Evolutionary conservation across 768 basidiomycete species (phyloP), one percentile per base, ranked within the genome.

Genomic region (Phylloporus arenicola): DNA sequence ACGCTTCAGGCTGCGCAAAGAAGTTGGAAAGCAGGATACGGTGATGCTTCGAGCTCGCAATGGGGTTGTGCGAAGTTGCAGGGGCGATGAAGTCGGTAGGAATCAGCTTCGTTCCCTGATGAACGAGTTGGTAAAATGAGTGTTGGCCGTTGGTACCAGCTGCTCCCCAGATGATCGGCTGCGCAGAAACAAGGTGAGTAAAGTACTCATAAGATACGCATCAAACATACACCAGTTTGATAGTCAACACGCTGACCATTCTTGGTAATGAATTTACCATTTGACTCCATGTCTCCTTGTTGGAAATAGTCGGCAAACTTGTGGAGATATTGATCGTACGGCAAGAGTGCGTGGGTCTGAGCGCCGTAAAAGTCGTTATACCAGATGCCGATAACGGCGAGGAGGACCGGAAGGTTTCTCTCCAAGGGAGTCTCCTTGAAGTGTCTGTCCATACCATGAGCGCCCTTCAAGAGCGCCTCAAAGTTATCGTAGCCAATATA

Each of bases 291-390:
- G 70, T 99, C 96, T 41, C 94, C 95, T 70, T 98, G 96, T 70
- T 97, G 96, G 89, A 99, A 99, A 77, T 98, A 98, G 70, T 99
- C 96, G 33, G 96, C 95, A 61, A 99, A 99, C 70, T 95, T 96
- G 80, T 97, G 91, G 56, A 99, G 75, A 72, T 99, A 99, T 69
- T 99, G 96, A 71, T 99, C 96, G 64, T 99, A 99, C 0, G 96
- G 96, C 38, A 99, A 78, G 37, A 99, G 78, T 3, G 87, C 91
- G 57, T 95, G 90, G 4, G 96, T 98, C 72, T 99, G 96, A 31
- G 95, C 75, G 56, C 92, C 86, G 67, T 95, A 97, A 71, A 98
- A 99, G 75, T 98, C 91, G 68, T 97, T 96, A 78, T 98, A 99
- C 96, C 96, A 99, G 62, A 98, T 78, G 7, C 96, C 95, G 53